Evolutionary conservation across 768 basidiomycete species (phyloP).

Genomic region (Boletus coccyginus): DNA sequence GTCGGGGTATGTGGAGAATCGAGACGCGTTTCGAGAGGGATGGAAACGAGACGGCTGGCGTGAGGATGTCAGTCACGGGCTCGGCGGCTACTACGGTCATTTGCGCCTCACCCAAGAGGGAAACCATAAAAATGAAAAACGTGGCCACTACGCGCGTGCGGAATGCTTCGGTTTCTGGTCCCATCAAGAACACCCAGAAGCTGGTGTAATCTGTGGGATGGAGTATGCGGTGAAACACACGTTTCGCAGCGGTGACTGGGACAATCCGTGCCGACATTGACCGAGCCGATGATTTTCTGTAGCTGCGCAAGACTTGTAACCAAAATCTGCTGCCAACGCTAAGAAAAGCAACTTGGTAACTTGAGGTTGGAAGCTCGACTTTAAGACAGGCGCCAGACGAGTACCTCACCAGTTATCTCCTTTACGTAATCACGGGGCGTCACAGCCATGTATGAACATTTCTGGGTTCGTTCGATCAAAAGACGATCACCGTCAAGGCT

Average conservation of each 20-base stretch:
- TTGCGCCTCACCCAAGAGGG: conserved; percentile 56
- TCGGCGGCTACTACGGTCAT: background rate
- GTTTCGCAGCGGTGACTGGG: background rate
- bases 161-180: background rate
- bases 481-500: too few relatives aligned
- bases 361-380: background rate
- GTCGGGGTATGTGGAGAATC: conserved; percentile 57
- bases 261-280: background rate
- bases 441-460: too few relatives aligned
- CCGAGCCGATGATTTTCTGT: too few relatives aligned
- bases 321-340: background rate
- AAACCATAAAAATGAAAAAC: conserved; percentile 53
- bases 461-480: too few relatives aligned
- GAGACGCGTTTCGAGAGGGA: conserved; percentile 53
- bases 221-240: background rate
- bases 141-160: conserved; percentile 15
- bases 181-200: background rate
- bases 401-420: conserved; percentile 15
- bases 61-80: background rate
- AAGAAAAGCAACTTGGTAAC: background rate
- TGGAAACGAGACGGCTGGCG: conserved; percentile 69
- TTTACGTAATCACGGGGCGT: conserved; percentile 5
- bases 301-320: background rate
- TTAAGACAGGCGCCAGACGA: background rate
- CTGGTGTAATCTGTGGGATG: background rate